These are phyloP conservation scores for Ophiocordyceps unilateralis DNA, from an alignment of 2,329 filamentous ascomycete species.

Conservation along the genomic window DNA sequence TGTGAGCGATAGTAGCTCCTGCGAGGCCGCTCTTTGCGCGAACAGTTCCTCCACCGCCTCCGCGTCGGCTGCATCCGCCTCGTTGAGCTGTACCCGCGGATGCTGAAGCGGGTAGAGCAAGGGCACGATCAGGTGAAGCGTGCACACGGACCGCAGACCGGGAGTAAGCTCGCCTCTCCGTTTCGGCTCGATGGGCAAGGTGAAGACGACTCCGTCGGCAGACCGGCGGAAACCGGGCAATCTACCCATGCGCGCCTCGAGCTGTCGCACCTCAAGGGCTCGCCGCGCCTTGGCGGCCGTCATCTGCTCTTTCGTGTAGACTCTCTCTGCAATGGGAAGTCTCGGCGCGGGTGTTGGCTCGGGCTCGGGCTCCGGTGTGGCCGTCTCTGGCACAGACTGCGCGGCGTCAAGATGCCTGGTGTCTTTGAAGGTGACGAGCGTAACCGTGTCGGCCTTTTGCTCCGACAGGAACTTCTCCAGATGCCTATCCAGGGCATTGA, in stretches of 20 bases:
- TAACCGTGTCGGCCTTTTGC: conserved; percentile 56
- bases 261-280: conserved; percentile 49
- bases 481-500: conserved; percentile 55
- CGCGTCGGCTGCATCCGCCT: conserved; percentile 41
- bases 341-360: conserved; percentile 9
- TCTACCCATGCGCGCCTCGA: conserved; percentile 59
- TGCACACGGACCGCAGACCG: conserved; percentile 42
- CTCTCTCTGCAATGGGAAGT: conserved; percentile 3
- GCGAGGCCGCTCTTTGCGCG: conserved; percentile 34
- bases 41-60: conserved; percentile 50
- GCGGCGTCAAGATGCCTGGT: conserved; percentile 24
- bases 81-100: conserved; percentile 47
- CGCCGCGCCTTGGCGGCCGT: conserved; percentile 44
- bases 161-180: conserved; percentile 42
- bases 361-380: conserved; percentile 1
- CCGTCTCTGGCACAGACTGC: conserved; percentile 1
- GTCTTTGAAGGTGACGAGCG: conserved; percentile 45
- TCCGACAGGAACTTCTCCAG: conserved; percentile 53
- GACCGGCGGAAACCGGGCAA: conserved; percentile 50
- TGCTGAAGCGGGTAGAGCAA: conserved; percentile 54
- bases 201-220: conserved; percentile 52
- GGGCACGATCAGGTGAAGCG: conserved; percentile 52
- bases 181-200: conserved; percentile 50
- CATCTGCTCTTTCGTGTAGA: conserved; percentile 42
- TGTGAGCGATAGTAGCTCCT: conserved; percentile 46